Percentiles rank a stretch among this genome's conserved stretches.
phyloP scores from a whole-genome alignment of 306 rosid genomes.

The Carpinus fangiana region DNA sequence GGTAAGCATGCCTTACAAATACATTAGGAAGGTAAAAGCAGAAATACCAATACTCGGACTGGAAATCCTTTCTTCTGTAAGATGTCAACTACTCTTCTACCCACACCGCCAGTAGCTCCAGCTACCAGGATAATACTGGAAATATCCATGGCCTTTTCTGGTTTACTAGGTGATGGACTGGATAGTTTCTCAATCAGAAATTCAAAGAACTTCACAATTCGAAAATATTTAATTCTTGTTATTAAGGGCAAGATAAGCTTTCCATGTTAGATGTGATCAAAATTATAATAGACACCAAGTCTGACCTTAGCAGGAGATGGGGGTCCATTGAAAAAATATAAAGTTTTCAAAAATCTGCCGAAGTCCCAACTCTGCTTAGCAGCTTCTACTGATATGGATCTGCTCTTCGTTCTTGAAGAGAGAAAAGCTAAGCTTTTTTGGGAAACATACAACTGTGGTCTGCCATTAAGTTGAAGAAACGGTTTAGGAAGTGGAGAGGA shows the following conservation, averaged over 20 bases:
- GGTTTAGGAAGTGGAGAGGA: slow-evolving; percentile 61
- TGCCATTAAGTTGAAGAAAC: slow-evolving; percentile 51
- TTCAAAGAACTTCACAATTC: slow-evolving; percentile 79
- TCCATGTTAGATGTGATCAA: background rate
- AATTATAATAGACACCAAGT: slow-evolving; percentile 11
- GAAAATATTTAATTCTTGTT: slow-evolving; percentile 43
- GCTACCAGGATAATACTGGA: slow-evolving; percentile 79
- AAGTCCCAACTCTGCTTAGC: slow-evolving; percentile 77
- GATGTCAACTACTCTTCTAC: slow-evolving; percentile 80
- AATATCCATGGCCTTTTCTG: slow-evolving; percentile 61
- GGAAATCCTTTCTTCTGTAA: slow-evolving; percentile 76
- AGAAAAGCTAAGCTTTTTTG: slow-evolving; percentile 27
- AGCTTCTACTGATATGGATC: slow-evolving; percentile 56
- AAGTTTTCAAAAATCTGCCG: slow-evolving; percentile 72
- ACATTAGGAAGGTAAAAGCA: slow-evolving; percentile 18
- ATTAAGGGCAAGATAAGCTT: slow-evolving; percentile 29
- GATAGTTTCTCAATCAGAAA: slow-evolving; percentile 67
- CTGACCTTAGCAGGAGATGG: slow-evolving; percentile 89
- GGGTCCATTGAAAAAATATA: slow-evolving; percentile 73
- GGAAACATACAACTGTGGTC: slow-evolving; percentile 38
- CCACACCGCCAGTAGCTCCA: slow-evolving; percentile 98
- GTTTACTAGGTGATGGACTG: slow-evolving; percentile 54
- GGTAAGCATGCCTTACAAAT: background rate
- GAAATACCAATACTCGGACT: slow-evolving; percentile 77
- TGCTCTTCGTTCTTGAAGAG: slow-evolving; percentile 38